phyloP scores from a whole-genome alignment of 2,329 filamentous ascomycete genomes.

The Trichoderma afroharzianum region DNA sequence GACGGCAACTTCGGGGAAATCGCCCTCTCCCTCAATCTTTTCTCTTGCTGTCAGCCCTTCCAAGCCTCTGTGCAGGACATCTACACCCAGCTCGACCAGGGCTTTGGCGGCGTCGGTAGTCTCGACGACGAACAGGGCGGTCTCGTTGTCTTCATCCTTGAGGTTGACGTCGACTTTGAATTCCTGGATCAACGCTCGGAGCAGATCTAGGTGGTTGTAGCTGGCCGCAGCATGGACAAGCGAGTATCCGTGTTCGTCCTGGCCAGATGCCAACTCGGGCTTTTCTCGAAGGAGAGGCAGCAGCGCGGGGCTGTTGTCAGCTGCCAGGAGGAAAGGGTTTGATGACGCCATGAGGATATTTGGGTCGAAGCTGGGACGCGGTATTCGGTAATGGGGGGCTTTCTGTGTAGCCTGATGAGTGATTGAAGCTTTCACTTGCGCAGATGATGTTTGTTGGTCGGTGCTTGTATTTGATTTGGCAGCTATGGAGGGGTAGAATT shows the following conservation, averaged over 20 bases:
- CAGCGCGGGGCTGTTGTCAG: conserved; percentile 73
- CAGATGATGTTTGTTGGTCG: not conserved
- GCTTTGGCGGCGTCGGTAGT: conserved; percentile 71
- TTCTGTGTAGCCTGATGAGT: not conserved
- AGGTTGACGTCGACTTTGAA: conserved; percentile 77
- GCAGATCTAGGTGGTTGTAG: conserved; percentile 80
- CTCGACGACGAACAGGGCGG: conserved; percentile 90
- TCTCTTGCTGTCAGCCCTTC: conserved; percentile 79
- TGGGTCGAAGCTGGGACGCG: not conserved
- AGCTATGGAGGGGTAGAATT: conserved; percentile 5
- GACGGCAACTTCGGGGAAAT: conserved; percentile 69
- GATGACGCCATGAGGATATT: conserved; percentile 41
- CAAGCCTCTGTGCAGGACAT: conserved; percentile 61
- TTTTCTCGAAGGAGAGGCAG: conserved; percentile 70
- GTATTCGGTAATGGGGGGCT: not conserved
- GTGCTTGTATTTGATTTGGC: not conserved
- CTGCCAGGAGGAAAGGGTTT: conserved; percentile 73
- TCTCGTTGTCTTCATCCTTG: conserved; percentile 87
- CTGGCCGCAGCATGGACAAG: conserved; percentile 89
- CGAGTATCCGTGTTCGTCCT: conserved; percentile 92
- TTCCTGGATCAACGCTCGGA: conserved; percentile 70
- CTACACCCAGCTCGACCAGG: conserved; percentile 74
- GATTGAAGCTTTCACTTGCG: not conserved
- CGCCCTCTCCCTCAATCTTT: conserved; percentile 73
- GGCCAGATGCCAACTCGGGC: conserved; percentile 70